Base-by-base conservation (phyloP, 768 basidiomycete genomes). In the Sistotremastrum suecicum region DNA sequence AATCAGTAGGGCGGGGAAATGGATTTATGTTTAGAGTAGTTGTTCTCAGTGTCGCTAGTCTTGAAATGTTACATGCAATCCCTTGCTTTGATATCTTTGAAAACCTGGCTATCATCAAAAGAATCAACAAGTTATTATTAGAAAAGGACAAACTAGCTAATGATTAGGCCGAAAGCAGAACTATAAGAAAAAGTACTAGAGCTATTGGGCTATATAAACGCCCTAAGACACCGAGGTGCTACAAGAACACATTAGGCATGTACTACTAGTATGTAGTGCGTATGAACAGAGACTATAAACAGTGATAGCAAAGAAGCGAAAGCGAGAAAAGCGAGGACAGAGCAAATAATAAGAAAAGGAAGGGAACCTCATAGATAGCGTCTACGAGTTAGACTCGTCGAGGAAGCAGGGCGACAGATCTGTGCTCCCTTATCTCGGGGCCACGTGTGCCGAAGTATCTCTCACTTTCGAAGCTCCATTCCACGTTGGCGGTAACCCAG, bases 381-480 rank as follows among this genome's bases (percentile, higher is more conserved):
- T 30, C 29, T 41, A 7, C 40, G 40, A 29, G 40, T 30, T 10
- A 32, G 40, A 20, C 7, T 39, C 38, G 32, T 34, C 37, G 33
- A 39, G 28, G 43, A 44, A 30, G 30, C 43, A 38, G 35, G 38
- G 37, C 42, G 11, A 37, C 47, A 63, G 48, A 70, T 71, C 56
- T 63, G 56, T 29, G 39, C 12, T 12, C n/a, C 51, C 66, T 73
- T 56, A 81, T 67, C 59, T 75, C 67, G 35, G 66, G 54, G 50
- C 74, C 71, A 38, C 66, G 61, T 49, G 67, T 61, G 40, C 79
- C 80, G 54, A 83, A 82, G 63, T 83, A 82, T 34, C 78, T 68
- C 52, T 72, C 70, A 32, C 74, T 76, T 59, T 80, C 74, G 59
- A 84, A 80, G 55, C 76, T 76, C 80, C 79, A 80, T 47, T 66